Percentiles rank a stretch among this genome's conserved stretches.
These are phyloP conservation scores for Magnolia changhungtana DNA, from an alignment of 164 flowering plant genomes.

Conservation along the genomic window DNA sequence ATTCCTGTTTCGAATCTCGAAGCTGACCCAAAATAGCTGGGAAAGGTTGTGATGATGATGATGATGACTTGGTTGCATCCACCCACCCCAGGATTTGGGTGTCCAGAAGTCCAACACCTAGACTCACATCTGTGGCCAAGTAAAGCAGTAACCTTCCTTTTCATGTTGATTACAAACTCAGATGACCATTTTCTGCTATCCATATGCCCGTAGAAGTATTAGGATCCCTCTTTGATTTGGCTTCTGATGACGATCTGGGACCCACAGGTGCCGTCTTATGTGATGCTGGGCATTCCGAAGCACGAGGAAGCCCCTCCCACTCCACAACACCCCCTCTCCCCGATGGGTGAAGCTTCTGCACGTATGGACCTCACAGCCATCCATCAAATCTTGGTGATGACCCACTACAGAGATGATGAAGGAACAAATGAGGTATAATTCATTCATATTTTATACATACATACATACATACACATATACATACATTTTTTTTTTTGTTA, in stretches of 20 bases:
- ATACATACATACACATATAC: too few species aligned
- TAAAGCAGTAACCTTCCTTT: not conserved
- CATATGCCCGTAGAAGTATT: not conserved
- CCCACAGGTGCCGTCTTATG: conserved; percentile 77
- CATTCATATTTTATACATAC: not conserved
- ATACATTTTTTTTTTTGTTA: too few species aligned
- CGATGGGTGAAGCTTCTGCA: conserved; percentile 95
- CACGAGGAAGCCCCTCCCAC: conserved; percentile 79
- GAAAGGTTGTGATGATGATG: too few species aligned
- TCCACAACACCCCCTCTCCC: conserved; percentile 68
- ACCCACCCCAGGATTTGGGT: not conserved
- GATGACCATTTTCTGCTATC: not conserved
- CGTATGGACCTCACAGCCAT: conserved; percentile 96
- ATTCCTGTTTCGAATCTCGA: too few species aligned
- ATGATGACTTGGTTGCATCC: too few species aligned
- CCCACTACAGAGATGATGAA: conserved; percentile 93
- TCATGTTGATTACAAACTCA: not conserved
- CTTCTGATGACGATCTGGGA: not conserved
- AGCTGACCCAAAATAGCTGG: too few species aligned
- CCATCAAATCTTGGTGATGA: conserved; percentile 78
- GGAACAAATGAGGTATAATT: conserved; percentile 87
- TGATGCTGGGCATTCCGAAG: conserved; percentile 85
- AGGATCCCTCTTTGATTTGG: not conserved
- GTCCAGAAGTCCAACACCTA: not conserved
- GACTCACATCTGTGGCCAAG: not conserved